Conservation (phyloP, 2,329 filamentous ascomycete species). For the Aspergillus calidoustus region DNA sequence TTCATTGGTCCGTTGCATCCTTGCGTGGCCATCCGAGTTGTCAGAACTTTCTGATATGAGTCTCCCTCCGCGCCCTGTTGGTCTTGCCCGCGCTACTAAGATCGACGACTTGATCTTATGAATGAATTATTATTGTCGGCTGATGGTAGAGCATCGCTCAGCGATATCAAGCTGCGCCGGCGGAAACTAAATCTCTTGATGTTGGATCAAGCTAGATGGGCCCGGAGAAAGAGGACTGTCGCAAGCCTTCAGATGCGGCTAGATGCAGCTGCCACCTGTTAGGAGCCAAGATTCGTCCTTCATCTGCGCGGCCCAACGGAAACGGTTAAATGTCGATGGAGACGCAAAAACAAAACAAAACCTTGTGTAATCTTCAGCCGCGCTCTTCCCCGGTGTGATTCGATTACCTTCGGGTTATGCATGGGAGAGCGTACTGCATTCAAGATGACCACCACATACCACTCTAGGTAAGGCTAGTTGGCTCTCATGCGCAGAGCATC, state of each 20-base stretch:
- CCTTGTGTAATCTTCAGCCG: conserved; percentile 25
- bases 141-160: conserved; percentile 9
- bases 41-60: conserved; percentile 9
- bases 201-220: not conserved
- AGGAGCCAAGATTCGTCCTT: conserved; percentile 27
- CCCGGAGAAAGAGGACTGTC: conserved; percentile 12
- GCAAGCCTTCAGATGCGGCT: conserved; percentile 23
- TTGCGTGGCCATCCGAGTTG: conserved; percentile 23
- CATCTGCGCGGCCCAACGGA: conserved; percentile 11
- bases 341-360: not conserved
- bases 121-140: conserved; percentile 3
- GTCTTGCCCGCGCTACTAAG: conserved; percentile 13
- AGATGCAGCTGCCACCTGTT: conserved; percentile 29
- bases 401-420: conserved; percentile 22
- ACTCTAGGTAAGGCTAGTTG: conserved; percentile 30
- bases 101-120: conserved; percentile 9
- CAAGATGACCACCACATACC: conserved; percentile 23
- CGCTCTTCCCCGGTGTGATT: conserved; percentile 22
- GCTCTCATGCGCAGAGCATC: conserved; percentile 25
- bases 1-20: conserved; percentile 21
- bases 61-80: conserved; percentile 17
- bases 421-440: conserved; percentile 28
- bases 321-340: conserved; percentile 9
- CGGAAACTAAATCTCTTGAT: not conserved
- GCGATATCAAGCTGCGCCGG: not conserved